phyloP scores from a whole-genome alignment of 2,329 filamentous ascomycete species.

The Talaromyces verruculosus region DNA sequence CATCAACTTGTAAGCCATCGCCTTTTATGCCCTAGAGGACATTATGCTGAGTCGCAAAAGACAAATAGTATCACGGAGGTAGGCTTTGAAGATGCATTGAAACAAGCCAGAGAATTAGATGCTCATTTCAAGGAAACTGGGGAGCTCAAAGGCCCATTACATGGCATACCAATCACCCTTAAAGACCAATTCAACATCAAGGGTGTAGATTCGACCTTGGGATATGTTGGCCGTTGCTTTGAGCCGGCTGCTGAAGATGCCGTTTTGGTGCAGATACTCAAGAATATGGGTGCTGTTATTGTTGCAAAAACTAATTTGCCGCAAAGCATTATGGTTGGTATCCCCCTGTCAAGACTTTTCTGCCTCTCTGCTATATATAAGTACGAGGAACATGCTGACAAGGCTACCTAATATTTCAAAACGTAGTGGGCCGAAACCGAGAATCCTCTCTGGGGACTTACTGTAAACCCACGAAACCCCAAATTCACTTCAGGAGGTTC shows the following conservation, averaged over 20 bases:
- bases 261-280: slow-evolving; percentile 15
- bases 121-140: slow-evolving; percentile 31
- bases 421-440: slow-evolving; percentile 17
- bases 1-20: slow-evolving; percentile 27
- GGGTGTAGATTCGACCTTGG: slow-evolving; percentile 56
- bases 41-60: slow-evolving; percentile 24
- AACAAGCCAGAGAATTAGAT: slow-evolving; percentile 26
- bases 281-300: slow-evolving; percentile 51
- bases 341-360: background rate
- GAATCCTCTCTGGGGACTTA: slow-evolving; percentile 46
- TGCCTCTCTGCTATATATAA: background rate
- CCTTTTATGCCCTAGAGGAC: background rate
- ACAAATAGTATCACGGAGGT: slow-evolving; percentile 40
- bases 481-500: slow-evolving; percentile 37
- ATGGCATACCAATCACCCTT: slow-evolving; percentile 54
- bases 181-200: slow-evolving; percentile 62
- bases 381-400: background rate
- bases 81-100: slow-evolving; percentile 27
- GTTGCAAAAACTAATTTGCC: slow-evolving; percentile 56
- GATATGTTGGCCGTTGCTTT: slow-evolving; percentile 42
- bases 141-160: slow-evolving; percentile 47
- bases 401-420: background rate
- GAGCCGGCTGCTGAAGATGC: slow-evolving; percentile 41
- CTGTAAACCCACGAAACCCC: slow-evolving; percentile 42
- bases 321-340: slow-evolving; percentile 58